phyloP scores from a whole-genome alignment of 1,284 basidiomycete genomes.

The Moniliophthora roreri region DNA sequence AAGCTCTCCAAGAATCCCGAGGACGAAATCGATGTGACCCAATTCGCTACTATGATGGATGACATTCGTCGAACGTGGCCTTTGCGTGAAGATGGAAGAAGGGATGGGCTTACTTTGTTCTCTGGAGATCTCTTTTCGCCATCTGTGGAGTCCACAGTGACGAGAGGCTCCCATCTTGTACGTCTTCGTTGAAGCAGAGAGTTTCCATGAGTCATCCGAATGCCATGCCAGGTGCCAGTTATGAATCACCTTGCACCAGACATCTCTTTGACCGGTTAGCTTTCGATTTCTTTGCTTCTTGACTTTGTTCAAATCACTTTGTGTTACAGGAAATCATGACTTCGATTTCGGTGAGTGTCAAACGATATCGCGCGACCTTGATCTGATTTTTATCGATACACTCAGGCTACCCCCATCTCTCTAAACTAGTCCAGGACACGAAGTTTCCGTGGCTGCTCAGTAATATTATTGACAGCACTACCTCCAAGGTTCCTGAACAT shows the following conservation, averaged over 20 bases:
- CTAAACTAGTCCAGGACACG: constrained; percentile 68
- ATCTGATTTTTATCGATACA: constrained; percentile 1
- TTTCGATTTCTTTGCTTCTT: constrained; percentile 36
- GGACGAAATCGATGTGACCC: constrained; percentile 74
- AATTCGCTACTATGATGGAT: constrained; percentile 66
- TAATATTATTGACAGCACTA: constrained; percentile 70
- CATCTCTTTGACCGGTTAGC: constrained; percentile 62
- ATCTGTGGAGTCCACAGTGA: constrained; percentile 84
- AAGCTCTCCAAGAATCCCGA: constrained; percentile 51
- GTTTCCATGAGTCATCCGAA: no score
- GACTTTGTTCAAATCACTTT: constrained; percentile 2
- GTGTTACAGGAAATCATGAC: constrained; percentile 72
- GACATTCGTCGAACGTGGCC: constrained; percentile 56
- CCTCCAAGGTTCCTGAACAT: constrained; percentile 54
- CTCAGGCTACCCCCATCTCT: constrained; percentile 78
- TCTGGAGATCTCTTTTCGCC: constrained; percentile 89
- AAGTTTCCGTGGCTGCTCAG: constrained; percentile 78
- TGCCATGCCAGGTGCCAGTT: constrained; percentile 83
- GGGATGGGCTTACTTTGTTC: constrained; percentile 81
- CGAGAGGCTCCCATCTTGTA: constrained; percentile 91
- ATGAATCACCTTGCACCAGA: constrained; percentile 75
- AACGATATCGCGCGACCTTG: not conserved
- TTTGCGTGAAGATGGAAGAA: constrained; percentile 44
- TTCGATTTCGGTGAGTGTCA: constrained; percentile 67
- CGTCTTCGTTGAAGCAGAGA: no score